Conservation (phyloP, 495 filamentous ascomycete genomes). For the Penicillium herquei region DNA sequence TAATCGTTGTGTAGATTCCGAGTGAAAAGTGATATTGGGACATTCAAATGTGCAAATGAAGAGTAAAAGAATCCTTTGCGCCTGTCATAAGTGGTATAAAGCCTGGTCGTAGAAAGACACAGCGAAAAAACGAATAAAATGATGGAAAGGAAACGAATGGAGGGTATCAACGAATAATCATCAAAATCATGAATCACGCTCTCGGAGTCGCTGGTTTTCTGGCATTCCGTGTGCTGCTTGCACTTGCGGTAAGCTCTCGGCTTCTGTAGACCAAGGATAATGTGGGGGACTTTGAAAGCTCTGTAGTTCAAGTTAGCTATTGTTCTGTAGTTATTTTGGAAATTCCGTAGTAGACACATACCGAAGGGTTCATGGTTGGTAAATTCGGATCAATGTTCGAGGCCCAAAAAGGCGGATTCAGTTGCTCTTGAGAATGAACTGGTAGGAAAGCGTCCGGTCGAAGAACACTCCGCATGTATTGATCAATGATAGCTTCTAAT, state of each 20-base stretch:
- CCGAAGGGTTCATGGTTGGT: conserved; percentile 1
- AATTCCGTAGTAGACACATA: not conserved
- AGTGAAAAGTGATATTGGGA: not conserved
- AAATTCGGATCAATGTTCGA: conserved; percentile 12
- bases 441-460: conserved; percentile 11
- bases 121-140: not conserved
- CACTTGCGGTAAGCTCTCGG: not conserved
- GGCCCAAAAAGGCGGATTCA: conserved; percentile 7
- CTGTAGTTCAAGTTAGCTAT: not conserved
- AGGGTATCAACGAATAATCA: not conserved
- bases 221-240: conserved; percentile 1
- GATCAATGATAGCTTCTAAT: conserved; percentile 4
- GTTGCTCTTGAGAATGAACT: not conserved
- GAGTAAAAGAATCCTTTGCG: not conserved
- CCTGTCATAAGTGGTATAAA: not conserved
- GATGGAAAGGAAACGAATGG: not conserved
- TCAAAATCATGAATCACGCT: not conserved
- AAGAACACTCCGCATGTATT: conserved; percentile 11
- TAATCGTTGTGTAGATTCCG: not conserved
- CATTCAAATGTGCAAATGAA: not conserved
- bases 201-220: not conserved
- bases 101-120: not conserved
- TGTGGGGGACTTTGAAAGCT: not conserved
- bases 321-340: not conserved
- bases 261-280: conserved; percentile 5